Evolutionary conservation across 768 basidiomycete genomes (phyloP), one percentile per base, ranked within the genome.

Genomic region (Suillus subaureus): DNA sequence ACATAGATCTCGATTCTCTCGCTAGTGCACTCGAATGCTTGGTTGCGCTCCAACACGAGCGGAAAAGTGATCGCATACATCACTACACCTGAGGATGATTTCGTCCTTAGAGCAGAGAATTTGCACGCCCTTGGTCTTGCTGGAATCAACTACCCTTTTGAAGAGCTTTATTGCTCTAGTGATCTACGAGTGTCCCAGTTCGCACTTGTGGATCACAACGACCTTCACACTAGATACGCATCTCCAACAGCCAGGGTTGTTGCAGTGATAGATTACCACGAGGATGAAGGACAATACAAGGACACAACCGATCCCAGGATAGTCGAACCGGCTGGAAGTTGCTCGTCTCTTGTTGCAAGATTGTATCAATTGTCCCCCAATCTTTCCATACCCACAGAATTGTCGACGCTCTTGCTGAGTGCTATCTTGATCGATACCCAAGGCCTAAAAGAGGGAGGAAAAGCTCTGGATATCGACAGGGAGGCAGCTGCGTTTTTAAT

Each of bases 201-300:
- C 71, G 92, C 88, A 0, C 83, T 99, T 21, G 94, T 98, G 52
- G 97, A 99, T 76, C 96, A 98, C 77, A 99, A 99, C 73, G 81
- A 81, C 8, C 83, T 97, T 26, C 78, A 75, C 33, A 70, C 79
- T 1, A 70, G 71, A 43, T 90, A 86, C 73, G 68, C 77, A 2
- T 45, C 66, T 3, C 76, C 81, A 0, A 72, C 75, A 42, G 78
- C 81, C 0, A 76, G 78, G n/a, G 93, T 99, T 12, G 81, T 85
- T 0, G 89, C 91, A 3, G 81, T 99, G 62, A 79, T 99, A 33
- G 97, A 99, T 75, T 96, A 99, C 73, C 96, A 99, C 72, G 88
- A 83, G 18, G 97, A 99, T 75, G 96, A 99, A 71, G 81, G 83
- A 0, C 75, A 82, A 2, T 85, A 97, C 75, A 76, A 74, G 6